Evolutionary conservation across 1,284 basidiomycete species (phyloP), one percentile per base, ranked within the genome.

Genomic region (Pseudozyma thailandica): DNA sequence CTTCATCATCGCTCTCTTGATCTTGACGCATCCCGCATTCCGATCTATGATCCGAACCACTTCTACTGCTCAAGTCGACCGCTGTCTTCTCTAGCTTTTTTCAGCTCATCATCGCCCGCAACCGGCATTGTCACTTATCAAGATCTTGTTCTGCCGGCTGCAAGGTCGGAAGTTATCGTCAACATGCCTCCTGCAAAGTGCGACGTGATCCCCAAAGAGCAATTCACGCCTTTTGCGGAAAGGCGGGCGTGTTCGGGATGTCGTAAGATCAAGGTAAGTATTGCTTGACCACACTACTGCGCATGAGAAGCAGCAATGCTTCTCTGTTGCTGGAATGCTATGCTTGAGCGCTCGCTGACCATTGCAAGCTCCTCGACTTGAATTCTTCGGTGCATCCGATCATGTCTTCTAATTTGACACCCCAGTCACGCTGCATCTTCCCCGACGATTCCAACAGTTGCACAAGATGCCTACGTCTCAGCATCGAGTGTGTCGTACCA

Each of bases 141-240:
- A 28, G 30, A 35, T 20, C 43, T 4, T 6, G 6, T 28, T 45
- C 26, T 23, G 7, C 30, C n/a, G n/a, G n/a, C n/a, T n/a, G n/a
- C n/a, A n/a, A n/a, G n/a, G n/a, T n/a, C n/a, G n/a, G n/a, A n/a
- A n/a, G n/a, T n/a, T n/a, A n/a, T 33, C 26, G 28, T 16, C 44
- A 58, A 30, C 31, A 72, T 72, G 69, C 69, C 69, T 13, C 69
- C 69, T 26, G 69, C 69, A 53, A 72, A 72, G 63, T 72, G 69
- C 63, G 69, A 72, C 62, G 69, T 72, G 39, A 63, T 72, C 46
- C 54, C 63, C 15, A 72, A 66, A 49, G 69, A 66, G 55, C 69
- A 66, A 28, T 56, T 56, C 38, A 66, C 63, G 20, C 69, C 69
- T 16, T 72, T 66, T 39, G 69, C 69, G 7, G 69, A 72, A 28